Evolutionary conservation across 2,329 filamentous ascomycete species (phyloP), one percentile per base, ranked within the genome.

Genomic region (Apiospora koreana): DNA sequence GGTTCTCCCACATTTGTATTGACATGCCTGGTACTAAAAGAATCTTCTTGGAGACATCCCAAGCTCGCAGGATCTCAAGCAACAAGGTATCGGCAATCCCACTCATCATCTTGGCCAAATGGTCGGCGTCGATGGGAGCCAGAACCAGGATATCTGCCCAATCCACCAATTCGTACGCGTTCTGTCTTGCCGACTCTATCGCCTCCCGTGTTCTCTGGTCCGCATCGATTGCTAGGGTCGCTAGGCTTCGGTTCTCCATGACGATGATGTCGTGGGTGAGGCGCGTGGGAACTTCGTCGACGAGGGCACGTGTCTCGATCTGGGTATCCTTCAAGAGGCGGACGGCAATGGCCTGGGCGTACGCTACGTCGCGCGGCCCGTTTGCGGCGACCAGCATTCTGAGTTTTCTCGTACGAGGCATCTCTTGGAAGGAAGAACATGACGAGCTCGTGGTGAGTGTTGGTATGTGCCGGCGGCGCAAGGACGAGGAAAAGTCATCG

Each of bases 121-220:
- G 92, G 78, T 96, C 93, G 9, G 94, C 93, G 79, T 96, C 93
- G 66, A 97, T 91, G 3, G 95, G 94, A 8, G 93, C 93, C 69
- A 97, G 88, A 42, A 97, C 90, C 71, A 97, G 86, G 74, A 97
- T 83, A 80, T 97, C 93, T 7, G 95, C 94, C 95, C 95, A 98
- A 72, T 93, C 88, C 74, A 94, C 93, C 71, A 97, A 82, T 73
- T 94, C 91, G 74, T 85, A 89, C 3, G 85, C 89, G 72, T 85
- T 87, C 78, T 82, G 82, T 72, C 82, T 83, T 70, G 85, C 86
- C 66, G 84, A 84, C 73, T 90, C 87, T 74, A 88, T 81, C 35
- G 87, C 86, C 67, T 79, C 77, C 68, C 73, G 75, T 8, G 77
- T 77, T 48, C 75, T 76, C 72, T 78, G 76, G 68, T 85, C 84